Conservation (phyloP, 73 alveolate genomes). For the Blepharisma stoltei region DNA sequence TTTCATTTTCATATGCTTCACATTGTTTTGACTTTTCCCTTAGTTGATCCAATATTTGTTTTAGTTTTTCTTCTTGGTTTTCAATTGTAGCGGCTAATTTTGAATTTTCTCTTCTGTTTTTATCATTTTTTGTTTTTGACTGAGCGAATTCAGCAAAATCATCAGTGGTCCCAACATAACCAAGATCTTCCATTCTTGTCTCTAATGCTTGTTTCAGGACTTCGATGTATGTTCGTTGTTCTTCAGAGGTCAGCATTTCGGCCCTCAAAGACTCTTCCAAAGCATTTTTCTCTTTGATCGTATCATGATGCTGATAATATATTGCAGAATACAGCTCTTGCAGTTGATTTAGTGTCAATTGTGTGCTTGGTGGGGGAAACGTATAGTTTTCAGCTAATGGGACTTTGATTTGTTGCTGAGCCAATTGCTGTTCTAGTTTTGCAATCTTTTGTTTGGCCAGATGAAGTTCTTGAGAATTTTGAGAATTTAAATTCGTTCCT, state of each 20-base stretch:
- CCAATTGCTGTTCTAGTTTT: conserved; percentile 23
- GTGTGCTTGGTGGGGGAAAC: conserved; percentile 21
- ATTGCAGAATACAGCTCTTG: conserved; percentile 20
- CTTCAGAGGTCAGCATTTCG: conserved; percentile 29
- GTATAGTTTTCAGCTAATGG: conserved; percentile 24
- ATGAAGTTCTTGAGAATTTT: neutral
- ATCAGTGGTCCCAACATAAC: conserved; percentile 6
- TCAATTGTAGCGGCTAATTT: neutral
- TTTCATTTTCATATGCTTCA: neutral
- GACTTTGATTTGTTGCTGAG: neutral
- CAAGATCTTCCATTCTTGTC: neutral
- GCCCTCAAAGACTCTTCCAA: conserved; percentile 23
- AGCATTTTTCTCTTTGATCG: conserved; percentile 2
- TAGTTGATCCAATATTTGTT: neutral
- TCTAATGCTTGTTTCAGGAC: conserved; percentile 28
- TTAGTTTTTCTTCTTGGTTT: neutral
- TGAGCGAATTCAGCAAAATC: neutral
- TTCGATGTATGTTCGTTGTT: conserved; percentile 28
- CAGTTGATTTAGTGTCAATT: neutral
- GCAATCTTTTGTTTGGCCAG: conserved; percentile 26
- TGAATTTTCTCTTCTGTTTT: neutral
- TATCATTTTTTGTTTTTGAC: neutral
- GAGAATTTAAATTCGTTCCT: neutral
- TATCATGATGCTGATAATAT: conserved; percentile 15
- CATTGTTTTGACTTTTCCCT: neutral